Base-by-base conservation (phyloP, 2,329 filamentous ascomycete species). In the Epichloe baconii region DNA sequence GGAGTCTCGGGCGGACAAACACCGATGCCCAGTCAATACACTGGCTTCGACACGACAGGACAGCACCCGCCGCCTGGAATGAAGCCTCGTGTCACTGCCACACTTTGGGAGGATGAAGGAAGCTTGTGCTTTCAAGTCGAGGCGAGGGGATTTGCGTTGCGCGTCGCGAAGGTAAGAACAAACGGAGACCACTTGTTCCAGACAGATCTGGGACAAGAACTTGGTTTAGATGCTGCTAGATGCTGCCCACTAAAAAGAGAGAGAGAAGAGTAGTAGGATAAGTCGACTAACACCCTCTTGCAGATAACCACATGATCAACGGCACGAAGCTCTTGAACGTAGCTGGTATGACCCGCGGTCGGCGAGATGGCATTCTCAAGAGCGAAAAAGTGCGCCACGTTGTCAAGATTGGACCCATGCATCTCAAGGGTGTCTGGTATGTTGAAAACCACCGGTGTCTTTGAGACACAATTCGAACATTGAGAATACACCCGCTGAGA, bases 301-400 rank as follows among this genome's bases (percentile, higher is more conserved):
- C 56, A 94, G 91, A 96, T 62, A 97, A 96, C 69, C 88, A 95
- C 71, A 96, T 98, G 88, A 96, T 98, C 68, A 98, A 97, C 62
- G 93, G 93, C 17, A 98, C 93, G 1, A 98, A 97, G 68, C 75
- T 98, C 52, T 73, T 97, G 52, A 98, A 98, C 58, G 93, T 98
- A 49, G 93, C 93, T 48, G 91, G 93, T 12, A 98, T 98, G 93
- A 98, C 93, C 14, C 81, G 93, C 66, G 93, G 93, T 51, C 84
- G 93, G 57, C 81, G 93, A 62, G 93, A 98, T 64, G 93, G 93
- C 46, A 97, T 98, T 58, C 71, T 98, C 53, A 98, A 98, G 73
- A 96, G 91, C 66, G 93, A 97, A 70, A 98, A 97, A 70, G 82
- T 90, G 52, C 83, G 93, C 59, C 90, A 96, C 68, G 93, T 97